Conservation (phyloP, 2,329 filamentous ascomycete species). For the Diplodia scrobiculata region DNA sequence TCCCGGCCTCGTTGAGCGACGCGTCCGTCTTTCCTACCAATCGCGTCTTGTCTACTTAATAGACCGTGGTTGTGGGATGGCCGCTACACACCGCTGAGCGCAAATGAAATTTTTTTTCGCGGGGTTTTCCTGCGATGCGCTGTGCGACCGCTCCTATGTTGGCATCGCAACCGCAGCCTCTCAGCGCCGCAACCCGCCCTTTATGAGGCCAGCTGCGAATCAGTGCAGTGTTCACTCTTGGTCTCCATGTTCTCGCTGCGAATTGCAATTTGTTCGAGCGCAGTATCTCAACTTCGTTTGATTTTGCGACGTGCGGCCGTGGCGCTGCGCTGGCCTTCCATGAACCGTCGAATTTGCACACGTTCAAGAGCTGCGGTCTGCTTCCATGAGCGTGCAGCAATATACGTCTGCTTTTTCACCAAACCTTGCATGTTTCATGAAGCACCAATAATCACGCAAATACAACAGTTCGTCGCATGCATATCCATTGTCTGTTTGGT, state of each 20-base stretch:
- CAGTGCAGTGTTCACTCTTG: too few species aligned
- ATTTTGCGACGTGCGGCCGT: too few species aligned
- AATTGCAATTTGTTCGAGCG: too few species aligned
- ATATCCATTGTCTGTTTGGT: conserved; percentile 21
- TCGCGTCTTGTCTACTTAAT: conserved; percentile 45
- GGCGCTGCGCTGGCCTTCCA: too few species aligned
- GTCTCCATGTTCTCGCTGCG: too few species aligned
- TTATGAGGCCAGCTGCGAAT: too few species aligned
- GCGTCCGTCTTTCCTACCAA: conserved; percentile 46
- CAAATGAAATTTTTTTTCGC: conserved; percentile 5
- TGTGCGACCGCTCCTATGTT: too few species aligned
- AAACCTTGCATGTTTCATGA: background rate
- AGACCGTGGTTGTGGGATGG: conserved; percentile 49
- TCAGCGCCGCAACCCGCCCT: background rate
- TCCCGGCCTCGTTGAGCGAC: conserved; percentile 48
- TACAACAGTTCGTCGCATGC: background rate
- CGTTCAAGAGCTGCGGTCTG: too few species aligned
- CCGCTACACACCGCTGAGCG: conserved; percentile 42
- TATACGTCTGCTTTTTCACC: too few species aligned
- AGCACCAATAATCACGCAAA: background rate
- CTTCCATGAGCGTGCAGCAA: too few species aligned
- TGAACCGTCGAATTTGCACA: background rate
- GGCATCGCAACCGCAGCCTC: background rate
- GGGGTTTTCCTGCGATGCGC: too few species aligned
- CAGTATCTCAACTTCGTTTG: too few species aligned